phyloP scores from a whole-genome alignment of 257 asterid genomes.

The Knoxia roxburghii region DNA sequence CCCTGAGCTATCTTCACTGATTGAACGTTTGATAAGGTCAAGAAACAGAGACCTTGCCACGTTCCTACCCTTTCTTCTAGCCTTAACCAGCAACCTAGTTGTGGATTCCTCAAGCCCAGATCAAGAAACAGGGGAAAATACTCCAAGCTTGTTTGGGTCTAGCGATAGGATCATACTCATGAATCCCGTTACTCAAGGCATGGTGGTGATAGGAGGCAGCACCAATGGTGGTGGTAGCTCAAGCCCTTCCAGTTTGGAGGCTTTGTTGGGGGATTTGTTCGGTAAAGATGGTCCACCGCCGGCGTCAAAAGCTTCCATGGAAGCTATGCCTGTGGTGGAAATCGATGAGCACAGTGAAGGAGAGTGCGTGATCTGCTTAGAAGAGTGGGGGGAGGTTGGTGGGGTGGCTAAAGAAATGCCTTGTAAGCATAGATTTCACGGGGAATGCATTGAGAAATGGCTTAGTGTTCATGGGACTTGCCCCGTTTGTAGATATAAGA shows the following conservation, averaged over 20 bases:
- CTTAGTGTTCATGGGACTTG: conserved; percentile 64
- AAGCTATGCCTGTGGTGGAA: conserved; percentile 43
- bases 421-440: conserved; percentile 63
- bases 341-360: conserved; percentile 26
- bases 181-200: conserved; percentile 52
- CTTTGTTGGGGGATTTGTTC: conserved; percentile 32
- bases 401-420: conserved; percentile 61
- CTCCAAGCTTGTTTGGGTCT: neutral
- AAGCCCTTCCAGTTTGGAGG: conserved; percentile 25
- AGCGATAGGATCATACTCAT: conserved; percentile 47
- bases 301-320: conserved; percentile 66
- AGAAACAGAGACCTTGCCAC: conserved; percentile 40
- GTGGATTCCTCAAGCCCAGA: conserved; percentile 24
- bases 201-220: conserved; percentile 44
- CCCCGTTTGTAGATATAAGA: conserved; percentile 66
- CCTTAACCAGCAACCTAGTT: conserved; percentile 24
- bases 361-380: conserved; percentile 66
- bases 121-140: conserved; percentile 18
- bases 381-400: conserved; percentile 52
- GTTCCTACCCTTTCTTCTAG: conserved; percentile 42
- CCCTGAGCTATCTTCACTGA: conserved; percentile 22
- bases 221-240: neutral
- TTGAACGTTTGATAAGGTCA: conserved; percentile 31
- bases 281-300: conserved; percentile 55
- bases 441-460: conserved; percentile 62